Percentiles rank a stretch among this genome's conserved stretches.
phyloP scores from a whole-genome alignment of 2,329 filamentous ascomycete genomes.

The Ceratocystis alfenasii region DNA sequence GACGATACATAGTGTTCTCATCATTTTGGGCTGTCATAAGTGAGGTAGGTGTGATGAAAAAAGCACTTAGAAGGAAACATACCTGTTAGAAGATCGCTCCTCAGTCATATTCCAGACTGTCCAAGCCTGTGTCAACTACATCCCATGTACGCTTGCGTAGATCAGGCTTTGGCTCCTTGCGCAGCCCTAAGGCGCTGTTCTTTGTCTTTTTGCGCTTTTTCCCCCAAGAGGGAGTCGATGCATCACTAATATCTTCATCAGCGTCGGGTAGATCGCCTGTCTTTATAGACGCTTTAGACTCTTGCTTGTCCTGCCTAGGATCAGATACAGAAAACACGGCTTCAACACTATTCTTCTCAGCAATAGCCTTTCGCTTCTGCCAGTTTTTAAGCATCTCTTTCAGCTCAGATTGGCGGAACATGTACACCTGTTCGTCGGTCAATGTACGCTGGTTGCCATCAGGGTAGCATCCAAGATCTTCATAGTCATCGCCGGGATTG shows the following conservation, averaged over 20 bases:
- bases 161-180: conserved; percentile 43
- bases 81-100: conserved; percentile 22
- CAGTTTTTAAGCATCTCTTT: conserved; percentile 49
- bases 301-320: conserved; percentile 9
- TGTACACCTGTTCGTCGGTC: conserved; percentile 80
- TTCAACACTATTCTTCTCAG: conserved; percentile 12
- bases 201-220: conserved; percentile 32
- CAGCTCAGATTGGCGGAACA: conserved; percentile 82
- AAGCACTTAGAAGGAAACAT: neutral
- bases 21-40: conserved; percentile 41
- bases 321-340: conserved; percentile 19
- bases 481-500: conserved; percentile 40
- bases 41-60: neutral
- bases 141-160: conserved; percentile 57
- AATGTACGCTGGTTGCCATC: conserved; percentile 82
- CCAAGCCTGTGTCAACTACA: conserved; percentile 48
- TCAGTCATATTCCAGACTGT: conserved; percentile 50
- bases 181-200: conserved; percentile 24
- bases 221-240: conserved; percentile 26
- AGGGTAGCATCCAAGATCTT: conserved; percentile 68
- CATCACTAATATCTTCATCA: conserved; percentile 18
- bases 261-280: conserved; percentile 22
- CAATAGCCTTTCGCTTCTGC: conserved; percentile 20
- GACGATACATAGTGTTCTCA: conserved; percentile 78
- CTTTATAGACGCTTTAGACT: neutral